Evolutionary conservation across 164 flowering plant species (phyloP).

Genomic region (Vitis rotundifolia): DNA sequence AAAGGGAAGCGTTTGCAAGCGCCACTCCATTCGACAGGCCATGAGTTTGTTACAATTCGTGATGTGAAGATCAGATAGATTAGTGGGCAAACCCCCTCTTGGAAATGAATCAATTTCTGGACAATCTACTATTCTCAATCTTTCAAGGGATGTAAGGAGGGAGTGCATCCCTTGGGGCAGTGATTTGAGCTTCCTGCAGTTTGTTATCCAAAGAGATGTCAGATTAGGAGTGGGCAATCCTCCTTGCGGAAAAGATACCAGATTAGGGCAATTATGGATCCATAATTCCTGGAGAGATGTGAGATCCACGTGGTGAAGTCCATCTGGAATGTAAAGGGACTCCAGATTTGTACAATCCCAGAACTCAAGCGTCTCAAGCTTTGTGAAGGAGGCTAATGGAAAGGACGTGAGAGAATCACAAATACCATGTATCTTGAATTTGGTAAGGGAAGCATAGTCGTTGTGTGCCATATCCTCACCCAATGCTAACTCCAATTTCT

Average conservation of each 20-base stretch:
- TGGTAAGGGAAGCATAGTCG: no score
- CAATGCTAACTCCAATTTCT: no score
- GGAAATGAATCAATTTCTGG: conserved; percentile 14
- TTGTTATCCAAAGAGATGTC: neutral
- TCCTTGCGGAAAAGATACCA: conserved; percentile 1
- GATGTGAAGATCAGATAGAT: conserved; percentile 1
- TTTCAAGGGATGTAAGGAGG: neutral
- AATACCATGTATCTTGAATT: rapidly evolving
- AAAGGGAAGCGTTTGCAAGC: neutral
- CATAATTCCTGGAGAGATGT: no score
- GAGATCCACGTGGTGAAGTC: no score
- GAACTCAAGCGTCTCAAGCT: no score
- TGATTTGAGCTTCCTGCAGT: conserved; percentile 15
- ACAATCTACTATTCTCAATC: neutral
- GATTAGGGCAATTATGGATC: no score
- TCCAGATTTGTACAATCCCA: rapidly evolving
- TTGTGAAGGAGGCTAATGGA: no score
- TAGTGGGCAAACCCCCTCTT: conserved; percentile 21
- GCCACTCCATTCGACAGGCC: conserved; percentile 1
- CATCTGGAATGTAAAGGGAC: no score
- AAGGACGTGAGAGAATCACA: no score
- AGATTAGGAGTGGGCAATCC: conserved; percentile 17
- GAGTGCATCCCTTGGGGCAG: conserved; percentile 10
- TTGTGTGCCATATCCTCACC: no score
- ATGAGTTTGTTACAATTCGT: neutral